A percentile compares a stretch with the other conserved stretches of the same genome.
phyloP scores from a whole-genome alignment of 345 rosid species.

The Citrus reticulata region DNA sequence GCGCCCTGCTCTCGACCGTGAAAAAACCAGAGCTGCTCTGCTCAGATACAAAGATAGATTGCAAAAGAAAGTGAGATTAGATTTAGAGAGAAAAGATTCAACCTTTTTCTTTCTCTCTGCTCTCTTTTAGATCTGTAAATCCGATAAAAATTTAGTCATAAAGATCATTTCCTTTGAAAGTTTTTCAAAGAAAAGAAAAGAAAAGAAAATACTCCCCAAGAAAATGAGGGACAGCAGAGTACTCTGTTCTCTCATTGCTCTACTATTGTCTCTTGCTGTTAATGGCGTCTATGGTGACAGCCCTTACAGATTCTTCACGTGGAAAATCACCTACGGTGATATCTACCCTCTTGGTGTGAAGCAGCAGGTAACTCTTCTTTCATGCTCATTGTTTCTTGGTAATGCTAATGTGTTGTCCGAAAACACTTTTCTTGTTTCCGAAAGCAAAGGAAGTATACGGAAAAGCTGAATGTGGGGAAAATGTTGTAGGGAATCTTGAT shows the following conservation, averaged over 20 bases:
- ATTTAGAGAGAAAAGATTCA: not conserved
- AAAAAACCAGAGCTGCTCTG: not conserved
- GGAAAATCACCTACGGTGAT: conserved; percentile 89
- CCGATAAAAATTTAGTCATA: not conserved
- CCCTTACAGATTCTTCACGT: conserved; percentile 74
- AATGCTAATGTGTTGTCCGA: not conserved
- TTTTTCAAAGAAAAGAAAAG: not conserved
- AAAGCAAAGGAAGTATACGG: not conserved
- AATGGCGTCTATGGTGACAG: conserved; percentile 60
- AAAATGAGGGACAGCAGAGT: conserved; percentile 39
- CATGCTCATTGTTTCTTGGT: not conserved
- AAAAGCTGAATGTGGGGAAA: not conserved
- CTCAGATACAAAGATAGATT: not conserved
- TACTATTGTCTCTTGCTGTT: conserved; percentile 40
- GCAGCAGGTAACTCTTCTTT: conserved; percentile 51
- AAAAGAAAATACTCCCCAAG: not conserved
- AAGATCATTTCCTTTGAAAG: not conserved
- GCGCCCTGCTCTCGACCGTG: conserved; percentile 1
- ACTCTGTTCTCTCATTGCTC: conserved; percentile 24
- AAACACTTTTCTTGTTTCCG: not conserved
- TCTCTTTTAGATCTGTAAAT: not conserved
- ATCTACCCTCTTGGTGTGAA: conserved; percentile 92
- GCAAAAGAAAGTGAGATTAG: not conserved
- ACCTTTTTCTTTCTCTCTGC: not conserved
- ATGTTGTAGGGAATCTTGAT: conserved; percentile 65